Evolutionary conservation across 2,329 filamentous ascomycete species (phyloP), one percentile per base, ranked within the genome.

Genomic region (Paraconiothyrium brasiliense): DNA sequence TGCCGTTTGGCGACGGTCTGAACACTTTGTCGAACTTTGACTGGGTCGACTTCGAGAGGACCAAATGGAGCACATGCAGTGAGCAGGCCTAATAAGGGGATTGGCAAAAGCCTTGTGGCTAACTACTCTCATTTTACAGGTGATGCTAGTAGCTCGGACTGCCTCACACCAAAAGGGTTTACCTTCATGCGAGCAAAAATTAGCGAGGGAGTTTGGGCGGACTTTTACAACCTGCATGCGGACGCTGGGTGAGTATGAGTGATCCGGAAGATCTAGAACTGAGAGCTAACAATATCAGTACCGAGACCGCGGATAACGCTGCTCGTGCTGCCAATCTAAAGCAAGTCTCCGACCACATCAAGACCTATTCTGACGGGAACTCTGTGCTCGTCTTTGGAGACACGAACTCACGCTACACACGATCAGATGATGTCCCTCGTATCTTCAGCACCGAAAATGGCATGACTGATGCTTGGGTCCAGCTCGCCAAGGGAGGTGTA

Each of bases 121-220:
- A 3, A 43, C 11, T 16, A 4, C 22, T 7, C n/a, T 55, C 11
- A 1, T 46, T 27, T 24, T 37, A 11, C 10, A 54, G 50, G 50
- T 10, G 24, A 54, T 43, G 51, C 52, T 39, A 86, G 84, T 0
- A 83, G 82, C 0, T 69, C 74, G 1, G 89, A 91, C 73, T 91
- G 89, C 71, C 78, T 90, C 64, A 90, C 89, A 0, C 89, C 88
- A 24, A 91, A 91, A 76, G 89, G 89, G 14, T 90, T 90, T 74
- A 90, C 88, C 0, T 87, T 87, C 51, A 90, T 91, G 87, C 84
- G 87, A 13, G 75, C 85, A 44, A 76, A 81, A 22, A 67, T 90
- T 14, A 82, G 81, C 9, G 79, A 82, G 39, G 84, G 84, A 16
- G 82, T 87, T 8, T 89, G 85, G 62, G 76, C 89, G 27, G 89